Evolutionary conservation across 1,139 yeast species (phyloP).

Genomic region (Yamadazyma membranifaciens): DNA sequence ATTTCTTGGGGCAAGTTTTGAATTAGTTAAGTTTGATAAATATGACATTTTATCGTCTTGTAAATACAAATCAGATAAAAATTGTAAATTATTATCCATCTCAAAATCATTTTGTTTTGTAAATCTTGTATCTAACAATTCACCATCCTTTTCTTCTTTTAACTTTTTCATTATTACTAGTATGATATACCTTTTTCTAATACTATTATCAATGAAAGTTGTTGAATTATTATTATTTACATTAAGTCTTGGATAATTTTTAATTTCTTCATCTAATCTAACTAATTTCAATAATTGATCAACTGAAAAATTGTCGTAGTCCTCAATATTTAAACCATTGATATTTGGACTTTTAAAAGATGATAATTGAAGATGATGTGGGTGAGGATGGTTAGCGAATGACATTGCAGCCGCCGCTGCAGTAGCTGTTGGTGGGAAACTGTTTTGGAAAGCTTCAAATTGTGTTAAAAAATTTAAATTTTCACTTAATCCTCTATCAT

Average conservation of each 20-base stretch:
- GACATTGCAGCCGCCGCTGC: constrained; percentile 15
- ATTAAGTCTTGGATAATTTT: not conserved
- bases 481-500: not conserved
- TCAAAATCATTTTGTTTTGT: constrained; percentile 35
- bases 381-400: constrained; percentile 6
- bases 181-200: constrained; percentile 37
- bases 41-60: constrained; percentile 32
- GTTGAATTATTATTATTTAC: not conserved
- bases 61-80: constrained; percentile 40
- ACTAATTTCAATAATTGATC: constrained; percentile 40
- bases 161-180: constrained; percentile 38
- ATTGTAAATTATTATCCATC: constrained; percentile 45
- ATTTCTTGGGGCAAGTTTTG: constrained; percentile 54
- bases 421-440: constrained; percentile 13
- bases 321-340: constrained; percentile 22
- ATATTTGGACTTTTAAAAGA: not conserved
- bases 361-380: not conserved
- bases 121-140: constrained; percentile 33
- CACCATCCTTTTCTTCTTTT: constrained; percentile 37
- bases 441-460: constrained; percentile 16
- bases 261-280: constrained; percentile 14
- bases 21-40: constrained; percentile 20
- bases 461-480: constrained; percentile 13
- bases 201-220: constrained; percentile 2
- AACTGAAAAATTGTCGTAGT: constrained; percentile 36